Evolutionary conservation across 1,284 basidiomycete species (phyloP), one percentile per base, ranked within the genome.

Genomic region (Microbotryomycetes sp.): DNA sequence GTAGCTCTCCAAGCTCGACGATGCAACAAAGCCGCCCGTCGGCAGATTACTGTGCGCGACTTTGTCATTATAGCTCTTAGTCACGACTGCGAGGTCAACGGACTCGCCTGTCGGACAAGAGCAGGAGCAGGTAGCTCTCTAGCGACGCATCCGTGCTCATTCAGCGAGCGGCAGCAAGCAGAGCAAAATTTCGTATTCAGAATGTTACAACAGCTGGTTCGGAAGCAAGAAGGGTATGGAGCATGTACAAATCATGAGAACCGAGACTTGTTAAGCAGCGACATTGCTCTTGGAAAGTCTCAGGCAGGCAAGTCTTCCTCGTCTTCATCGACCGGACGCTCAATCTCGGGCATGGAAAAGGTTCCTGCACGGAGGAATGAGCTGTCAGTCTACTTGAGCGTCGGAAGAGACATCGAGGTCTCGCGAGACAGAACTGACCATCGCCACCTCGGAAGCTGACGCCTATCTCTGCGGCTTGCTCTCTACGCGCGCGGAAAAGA

Each of bases 1-100:
- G 73, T 86, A 93, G 0, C 91, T 91, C 73, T 98, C 94, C 57
- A 97, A 81, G 1, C 94, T 94, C 1, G 90, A 84, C 0, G 92
- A 93, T 0, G 91, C 89, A 55, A 94, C 88, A 72, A 94, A 94
- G 0, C 91, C 86, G 30, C 91, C 91, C 6, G 87, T 88, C 1
- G 91, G 91, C 1, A 91, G 82, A 72, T 89, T 91, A 61, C 85
- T 85, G 75, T 90, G 9, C 23, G 18, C 35, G 35, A 11, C 11
- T 41, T 29, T 48, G 21, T n/a, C 28, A 16, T 23, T 9, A 21
- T 15, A 9, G 16, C 16, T 16, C 30, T 47, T 13, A 59, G 45
- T 13, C 5, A 26, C 3, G 26, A 9, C 18, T 28, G 21, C 1
- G 5, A 4, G 16, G 6, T 27, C 16, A 30, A 3, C 5, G 18